Base-by-base conservation (phyloP, 306 rosid genomes). In the Sindora glabra region DNA sequence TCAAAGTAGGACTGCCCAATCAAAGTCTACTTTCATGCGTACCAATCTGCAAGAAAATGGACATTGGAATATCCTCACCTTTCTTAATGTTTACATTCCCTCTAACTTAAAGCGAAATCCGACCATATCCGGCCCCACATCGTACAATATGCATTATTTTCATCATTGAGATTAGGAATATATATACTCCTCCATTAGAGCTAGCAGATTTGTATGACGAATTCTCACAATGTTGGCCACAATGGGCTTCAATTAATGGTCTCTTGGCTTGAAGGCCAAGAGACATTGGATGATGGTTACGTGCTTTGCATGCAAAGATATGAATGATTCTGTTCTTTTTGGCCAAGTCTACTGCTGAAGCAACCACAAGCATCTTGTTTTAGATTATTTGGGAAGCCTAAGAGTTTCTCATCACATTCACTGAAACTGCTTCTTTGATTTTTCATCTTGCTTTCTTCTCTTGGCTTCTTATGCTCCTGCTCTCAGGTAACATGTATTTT, bases 231-330 rank as follows among this genome's bases (percentile, higher is more conserved):
- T 59, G 32, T n/a, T n/a, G n/a, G n/a, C n/a, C n/a, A n/a, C n/a
- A n/a, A n/a, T n/a, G n/a, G n/a, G n/a, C n/a, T n/a, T n/a, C n/a
- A 45, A 56, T 58, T 29, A 67, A 37, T 67, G 60, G n/a, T 74
- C 54, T 14, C 95, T 83, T 87, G 79, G 76, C 83, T 87, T 85
- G 8, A 2, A 85, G 85, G 87, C 83, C 72, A 81, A 81, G 81
- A 64, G 75, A 76, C n/a, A 72, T 67, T 9, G n/a, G n/a, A n/a
- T 46, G 65, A 79, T 74, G 82, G 51, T 87, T 77, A 75, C 86
- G 67, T 90, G 87, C 76, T 65, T 50, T 7, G 32, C 59, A 80
- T 84, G 85, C 82, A 72, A 90, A 87, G 77, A 49, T 54, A 70
- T 61, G 45, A 60, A 72, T 40, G 45, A 50, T 68, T 51, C 40